These are phyloP conservation scores for Wickerhamomyces bovis DNA, from an alignment of 805 yeast genomes.

Conservation along the genomic window DNA sequence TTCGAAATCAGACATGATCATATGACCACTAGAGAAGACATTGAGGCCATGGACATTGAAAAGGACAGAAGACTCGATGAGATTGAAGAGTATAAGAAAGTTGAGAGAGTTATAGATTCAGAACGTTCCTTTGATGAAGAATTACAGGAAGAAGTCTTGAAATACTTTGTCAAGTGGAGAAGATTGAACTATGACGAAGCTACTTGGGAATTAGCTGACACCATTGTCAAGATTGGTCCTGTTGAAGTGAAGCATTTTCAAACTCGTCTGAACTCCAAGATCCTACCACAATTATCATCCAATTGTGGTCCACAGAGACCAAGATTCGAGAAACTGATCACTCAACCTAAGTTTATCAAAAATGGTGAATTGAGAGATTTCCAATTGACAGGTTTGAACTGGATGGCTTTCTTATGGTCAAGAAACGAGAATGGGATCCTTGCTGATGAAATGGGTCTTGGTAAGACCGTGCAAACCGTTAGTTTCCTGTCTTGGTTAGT, in stretches of 20 bases:
- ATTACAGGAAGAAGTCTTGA: constrained; percentile 55
- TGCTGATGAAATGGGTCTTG: constrained; percentile 99
- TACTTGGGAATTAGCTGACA: constrained; percentile 93
- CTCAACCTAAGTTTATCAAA: constrained; percentile 86
- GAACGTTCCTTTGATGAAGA: constrained; percentile 59
- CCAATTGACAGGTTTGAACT: constrained; percentile 94
- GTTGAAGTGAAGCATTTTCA: constrained; percentile 79
- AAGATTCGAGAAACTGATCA: constrained; percentile 74
- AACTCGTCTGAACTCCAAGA: constrained; percentile 73
- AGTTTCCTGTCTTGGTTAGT: constrained; percentile 91
- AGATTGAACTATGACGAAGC: constrained; percentile 91
- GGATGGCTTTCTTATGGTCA: constrained; percentile 99
- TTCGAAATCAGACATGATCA: constrained; percentile 76
- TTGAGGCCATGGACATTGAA: constrained; percentile 91
- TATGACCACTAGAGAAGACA: constrained; percentile 78
- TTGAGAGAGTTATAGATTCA: constrained; percentile 85
- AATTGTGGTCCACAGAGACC: constrained; percentile 75
- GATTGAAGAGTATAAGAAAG: constrained; percentile 73
- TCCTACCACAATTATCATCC: constrained; percentile 75
- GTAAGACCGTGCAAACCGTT: constrained; percentile 96
- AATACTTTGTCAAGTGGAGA: constrained; percentile 90
- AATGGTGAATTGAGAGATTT: constrained; percentile 92
- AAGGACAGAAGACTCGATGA: constrained; percentile 80
- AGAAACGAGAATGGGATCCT: constrained; percentile 94
- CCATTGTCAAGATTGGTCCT: constrained; percentile 80